phyloP scores from a whole-genome alignment of 202 grass and related monocot genomes.

The Panicum hallii region DNA sequence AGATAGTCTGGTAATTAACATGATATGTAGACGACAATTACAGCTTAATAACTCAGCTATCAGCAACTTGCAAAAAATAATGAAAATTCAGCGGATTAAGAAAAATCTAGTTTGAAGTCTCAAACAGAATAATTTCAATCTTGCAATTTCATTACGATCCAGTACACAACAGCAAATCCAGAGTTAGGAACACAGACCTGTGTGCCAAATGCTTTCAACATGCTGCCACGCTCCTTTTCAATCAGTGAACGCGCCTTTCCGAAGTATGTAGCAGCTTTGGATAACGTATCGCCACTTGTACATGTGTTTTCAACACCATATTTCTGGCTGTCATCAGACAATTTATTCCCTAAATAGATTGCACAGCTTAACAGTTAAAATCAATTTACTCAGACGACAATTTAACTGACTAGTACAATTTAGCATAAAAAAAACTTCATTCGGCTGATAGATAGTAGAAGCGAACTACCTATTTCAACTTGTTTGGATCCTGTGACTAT shows the following conservation, averaged over 20 bases:
- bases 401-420: conserved; percentile 1
- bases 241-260: conserved; percentile 72
- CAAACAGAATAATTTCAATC: background rate
- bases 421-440: conserved; percentile 3
- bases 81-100: background rate
- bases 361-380: conserved; percentile 22
- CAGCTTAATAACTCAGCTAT: background rate
- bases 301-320: conserved; percentile 85
- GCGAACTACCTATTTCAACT: conserved; percentile 83
- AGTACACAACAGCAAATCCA: conserved; percentile 8
- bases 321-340: conserved; percentile 91
- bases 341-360: conserved; percentile 69
- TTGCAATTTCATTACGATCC: background rate
- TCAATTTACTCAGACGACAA: conserved; percentile 24
- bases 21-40: background rate
- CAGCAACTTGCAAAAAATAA: background rate
- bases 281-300: conserved; percentile 84
- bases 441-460: conserved; percentile 7
- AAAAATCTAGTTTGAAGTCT: background rate
- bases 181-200: conserved; percentile 60
- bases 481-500: conserved; percentile 94
- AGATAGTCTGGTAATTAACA: background rate
- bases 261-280: conserved; percentile 72
- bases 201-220: conserved; percentile 88
- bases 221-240: conserved; percentile 76